phyloP scores from a whole-genome alignment of 345 rosid species.

The Euphorbia pulcherrima region DNA sequence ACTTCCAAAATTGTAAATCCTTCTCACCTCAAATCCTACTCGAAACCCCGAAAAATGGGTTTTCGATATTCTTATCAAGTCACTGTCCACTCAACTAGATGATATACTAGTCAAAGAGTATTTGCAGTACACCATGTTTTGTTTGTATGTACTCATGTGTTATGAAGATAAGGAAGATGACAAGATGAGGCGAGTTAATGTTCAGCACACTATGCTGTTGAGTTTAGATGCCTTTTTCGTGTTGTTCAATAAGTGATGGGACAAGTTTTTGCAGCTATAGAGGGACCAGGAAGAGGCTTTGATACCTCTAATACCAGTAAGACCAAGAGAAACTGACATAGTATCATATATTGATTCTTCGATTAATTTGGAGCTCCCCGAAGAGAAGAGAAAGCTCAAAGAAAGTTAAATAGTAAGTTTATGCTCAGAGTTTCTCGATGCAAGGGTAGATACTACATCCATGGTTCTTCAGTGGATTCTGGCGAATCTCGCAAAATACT shows the following conservation, averaged over 20 bases:
- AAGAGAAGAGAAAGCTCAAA: conserved; percentile 1
- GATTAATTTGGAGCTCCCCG: neutral
- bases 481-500: neutral
- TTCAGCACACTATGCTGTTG: neutral
- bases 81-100: neutral
- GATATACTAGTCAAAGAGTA: neutral
- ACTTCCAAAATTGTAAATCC: neutral
- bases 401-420: neutral
- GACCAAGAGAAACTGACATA: neutral
- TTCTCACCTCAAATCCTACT: neutral
- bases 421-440: neutral
- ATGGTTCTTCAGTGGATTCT: neutral
- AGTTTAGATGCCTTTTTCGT: neutral
- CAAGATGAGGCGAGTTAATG: neutral
- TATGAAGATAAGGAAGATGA: neutral
- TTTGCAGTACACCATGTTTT: neutral
- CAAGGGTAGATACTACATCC: neutral
- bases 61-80: neutral
- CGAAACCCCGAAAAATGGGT: neutral
- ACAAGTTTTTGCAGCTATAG: neutral
- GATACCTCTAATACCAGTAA: neutral
- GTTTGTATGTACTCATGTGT: neutral
- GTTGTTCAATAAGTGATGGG: neutral
- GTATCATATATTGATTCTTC: neutral
- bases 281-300: neutral